Evolutionary conservation across 1,284 basidiomycete species (phyloP).

Genomic region (Leccinum proximum): DNA sequence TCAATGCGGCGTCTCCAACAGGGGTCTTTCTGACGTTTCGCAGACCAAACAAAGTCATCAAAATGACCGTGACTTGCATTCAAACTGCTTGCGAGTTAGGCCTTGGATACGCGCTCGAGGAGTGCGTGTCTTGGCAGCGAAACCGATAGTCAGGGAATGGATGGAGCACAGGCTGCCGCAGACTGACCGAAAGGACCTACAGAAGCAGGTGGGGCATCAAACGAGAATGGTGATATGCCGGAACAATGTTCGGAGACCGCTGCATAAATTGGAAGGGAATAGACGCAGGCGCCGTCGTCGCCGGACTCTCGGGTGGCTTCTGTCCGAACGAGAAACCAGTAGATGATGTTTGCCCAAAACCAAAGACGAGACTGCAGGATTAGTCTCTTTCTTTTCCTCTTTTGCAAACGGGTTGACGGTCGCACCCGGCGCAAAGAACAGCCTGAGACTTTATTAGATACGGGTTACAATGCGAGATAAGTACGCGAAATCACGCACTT

Average conservation of each 20-base stretch:
- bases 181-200: conserved; percentile 43
- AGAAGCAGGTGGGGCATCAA: conserved; percentile 35
- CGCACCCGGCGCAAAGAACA: conserved; percentile 58
- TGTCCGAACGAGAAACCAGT: conserved; percentile 34
- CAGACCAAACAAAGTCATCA: conserved; percentile 72
- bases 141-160: conserved; percentile 44
- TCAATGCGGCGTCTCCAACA: conserved; percentile 73
- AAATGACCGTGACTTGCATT: conserved; percentile 46
- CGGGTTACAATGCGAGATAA: conserved; percentile 1
- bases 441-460: conserved; percentile 32
- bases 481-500: conserved; percentile 35
- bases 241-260: conserved; percentile 35
- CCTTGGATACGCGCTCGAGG: conserved; percentile 46
- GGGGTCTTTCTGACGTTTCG: conserved; percentile 54
- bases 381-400: conserved; percentile 32
- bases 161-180: conserved; percentile 43
- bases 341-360: conserved; percentile 30
- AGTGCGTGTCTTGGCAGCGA: conserved; percentile 60
- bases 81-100: conserved; percentile 44
- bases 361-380: conserved; percentile 24
- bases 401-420: conserved; percentile 31
- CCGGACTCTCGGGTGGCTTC: conserved; percentile 33
- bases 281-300: conserved; percentile 33
- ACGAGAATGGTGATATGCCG: conserved; percentile 43
- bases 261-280: conserved; percentile 42